Conservation (phyloP, 192 early-diverging fungal genomes). For the Allomyces javanicus region DNA sequence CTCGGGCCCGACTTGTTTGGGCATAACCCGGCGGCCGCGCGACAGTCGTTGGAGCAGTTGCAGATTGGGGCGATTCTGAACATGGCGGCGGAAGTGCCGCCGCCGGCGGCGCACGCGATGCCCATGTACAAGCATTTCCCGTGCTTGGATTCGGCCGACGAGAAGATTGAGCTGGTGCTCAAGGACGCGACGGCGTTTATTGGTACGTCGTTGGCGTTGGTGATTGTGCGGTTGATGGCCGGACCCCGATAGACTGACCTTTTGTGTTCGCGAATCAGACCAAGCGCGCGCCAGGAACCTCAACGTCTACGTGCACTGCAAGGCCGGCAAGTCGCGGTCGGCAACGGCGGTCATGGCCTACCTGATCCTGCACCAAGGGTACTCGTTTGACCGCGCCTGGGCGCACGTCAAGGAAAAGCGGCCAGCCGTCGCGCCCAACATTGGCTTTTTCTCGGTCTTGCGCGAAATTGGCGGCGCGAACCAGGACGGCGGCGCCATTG, state of each 20-base stretch:
- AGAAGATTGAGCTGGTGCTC: constrained; percentile 21
- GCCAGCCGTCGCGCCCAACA: constrained; percentile 23
- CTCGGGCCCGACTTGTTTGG: constrained; percentile 22
- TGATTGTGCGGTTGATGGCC: neutral
- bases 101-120: constrained; percentile 3
- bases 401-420: constrained; percentile 18
- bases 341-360: constrained; percentile 26
- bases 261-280: constrained; percentile 1
- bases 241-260: too few species aligned
- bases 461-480: constrained; percentile 20
- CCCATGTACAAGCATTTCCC: constrained; percentile 15
- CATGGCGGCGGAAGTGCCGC: constrained; percentile 25
- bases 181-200: constrained; percentile 25
- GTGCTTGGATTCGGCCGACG: constrained; percentile 22
- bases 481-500: constrained; percentile 1
- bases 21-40: constrained; percentile 11
- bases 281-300: constrained; percentile 5
- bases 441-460: constrained; percentile 28
- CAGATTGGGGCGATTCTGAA: constrained; percentile 29
- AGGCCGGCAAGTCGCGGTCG: constrained; percentile 26
- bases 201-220: constrained; percentile 8
- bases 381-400: constrained; percentile 21
- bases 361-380: constrained; percentile 16
- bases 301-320: constrained; percentile 30
- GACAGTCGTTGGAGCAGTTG: constrained; percentile 8